Percentiles rank a stretch among this genome's conserved stretches.
Evolutionary conservation across 2,329 filamentous ascomycete genomes (phyloP).

Genomic region (Sporothrix luriei): DNA sequence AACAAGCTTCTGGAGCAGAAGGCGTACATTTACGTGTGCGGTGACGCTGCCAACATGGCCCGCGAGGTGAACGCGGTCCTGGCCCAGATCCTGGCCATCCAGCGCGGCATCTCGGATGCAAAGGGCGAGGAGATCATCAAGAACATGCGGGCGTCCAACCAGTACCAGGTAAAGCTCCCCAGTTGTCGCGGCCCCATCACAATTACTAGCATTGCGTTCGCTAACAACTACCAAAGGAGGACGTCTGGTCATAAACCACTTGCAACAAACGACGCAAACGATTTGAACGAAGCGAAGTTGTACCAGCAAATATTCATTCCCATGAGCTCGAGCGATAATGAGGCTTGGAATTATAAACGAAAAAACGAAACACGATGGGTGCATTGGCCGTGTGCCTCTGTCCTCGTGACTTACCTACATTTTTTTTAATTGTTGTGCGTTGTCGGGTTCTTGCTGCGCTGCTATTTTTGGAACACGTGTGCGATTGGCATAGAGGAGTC

Average conservation of each 20-base stretch:
- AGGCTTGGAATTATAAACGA: conserved; percentile 4
- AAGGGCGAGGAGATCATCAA: conserved; percentile 98
- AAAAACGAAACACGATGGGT: neutral
- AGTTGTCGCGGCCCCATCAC: neutral
- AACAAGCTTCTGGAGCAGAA: conserved; percentile 83
- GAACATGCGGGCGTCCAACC: conserved; percentile 90
- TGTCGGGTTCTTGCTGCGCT: neutral
- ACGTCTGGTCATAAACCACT: conserved; percentile 65
- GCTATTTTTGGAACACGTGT: conserved; percentile 13
- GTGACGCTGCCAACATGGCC: conserved; percentile 96
- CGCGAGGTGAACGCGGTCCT: conserved; percentile 89
- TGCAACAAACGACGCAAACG: conserved; percentile 24
- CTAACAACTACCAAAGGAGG: conserved; percentile 57
- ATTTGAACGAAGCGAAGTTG: neutral
- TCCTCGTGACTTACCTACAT: conserved; percentile 6
- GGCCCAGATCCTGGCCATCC: conserved; percentile 79
- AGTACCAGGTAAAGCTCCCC: conserved; percentile 79
- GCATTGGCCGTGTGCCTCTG: neutral
- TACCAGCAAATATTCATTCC: neutral
- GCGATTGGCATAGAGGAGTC: conserved; percentile 32
- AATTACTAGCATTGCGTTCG: too few species aligned
- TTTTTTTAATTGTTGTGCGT: neutral
- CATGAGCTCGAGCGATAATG: neutral
- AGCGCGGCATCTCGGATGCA: conserved; percentile 76
- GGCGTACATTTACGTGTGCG: conserved; percentile 97